phyloP scores from a whole-genome alignment of 305 asterid genomes.

The Fraxinus greggii region DNA sequence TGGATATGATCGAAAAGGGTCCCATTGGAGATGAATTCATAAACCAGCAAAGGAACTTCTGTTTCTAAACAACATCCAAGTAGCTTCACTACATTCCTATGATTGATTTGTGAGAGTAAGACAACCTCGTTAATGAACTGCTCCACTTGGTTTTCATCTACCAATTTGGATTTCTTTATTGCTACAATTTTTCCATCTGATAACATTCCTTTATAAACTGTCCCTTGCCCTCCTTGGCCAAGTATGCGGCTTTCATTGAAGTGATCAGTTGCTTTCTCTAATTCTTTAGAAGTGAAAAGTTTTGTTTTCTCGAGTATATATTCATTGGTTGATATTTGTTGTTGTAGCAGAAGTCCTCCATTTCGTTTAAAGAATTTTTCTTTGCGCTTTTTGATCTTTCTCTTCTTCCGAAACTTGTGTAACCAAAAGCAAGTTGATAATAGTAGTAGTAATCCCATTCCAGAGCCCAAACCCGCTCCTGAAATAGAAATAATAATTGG shows the following conservation, averaged over 20 bases:
- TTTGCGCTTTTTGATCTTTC: not conserved
- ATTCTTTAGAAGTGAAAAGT: not conserved
- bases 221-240: not conserved
- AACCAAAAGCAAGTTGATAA: not conserved
- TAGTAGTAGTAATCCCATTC: not conserved
- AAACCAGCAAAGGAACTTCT: not conserved
- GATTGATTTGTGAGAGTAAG: constrained; percentile 20
- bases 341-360: not conserved
- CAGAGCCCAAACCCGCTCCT: not conserved
- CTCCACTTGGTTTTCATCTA: constrained; percentile 12
- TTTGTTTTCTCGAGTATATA: constrained; percentile 1
- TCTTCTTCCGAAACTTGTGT: not conserved
- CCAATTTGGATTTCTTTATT: constrained; percentile 3
- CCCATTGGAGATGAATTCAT: constrained; percentile 3
- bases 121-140: constrained; percentile 19
- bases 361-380: not conserved
- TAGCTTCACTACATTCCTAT: constrained; percentile 10
- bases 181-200: constrained; percentile 2
- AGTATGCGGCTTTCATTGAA: constrained; percentile 9
- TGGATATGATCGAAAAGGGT: constrained; percentile 18
- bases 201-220: not conserved
- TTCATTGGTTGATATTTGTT: constrained; percentile 2
- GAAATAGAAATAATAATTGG: not conserved
- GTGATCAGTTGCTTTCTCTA: constrained; percentile 8
- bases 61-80: not conserved